Evolutionary conservation across 1,284 basidiomycete genomes (phyloP), one percentile per base, ranked within the genome.

Genomic region (Sporisorium exsertum): DNA sequence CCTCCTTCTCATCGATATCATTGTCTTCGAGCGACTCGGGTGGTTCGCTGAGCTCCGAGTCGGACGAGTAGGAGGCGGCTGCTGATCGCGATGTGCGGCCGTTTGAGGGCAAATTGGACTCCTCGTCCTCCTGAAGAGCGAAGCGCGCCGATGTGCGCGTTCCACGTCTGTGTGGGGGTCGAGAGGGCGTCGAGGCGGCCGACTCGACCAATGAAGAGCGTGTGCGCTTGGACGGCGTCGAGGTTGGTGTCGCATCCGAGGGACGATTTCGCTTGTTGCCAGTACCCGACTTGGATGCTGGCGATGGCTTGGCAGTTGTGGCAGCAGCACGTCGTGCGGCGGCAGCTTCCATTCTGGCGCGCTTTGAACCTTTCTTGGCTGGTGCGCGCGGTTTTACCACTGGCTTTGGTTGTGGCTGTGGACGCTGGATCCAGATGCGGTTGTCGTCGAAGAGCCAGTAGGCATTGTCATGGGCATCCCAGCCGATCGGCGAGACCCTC

Each of bases 391-490:
- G 26, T 43, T 78, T 77, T 35, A 49, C 56, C 13, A 55, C 26
- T 10, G 65, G 51, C 52, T 76, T 79, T 5, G 82, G 84, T 9
- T 77, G 52, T 12, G 85, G 86, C 12, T 86, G 84, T 1, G 86
- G 88, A 37, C 88, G 87, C 26, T 95, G 94, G 45, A 95, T 90
- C 94, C 94, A 96, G 20, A 95, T 88, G 20, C 94, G 91, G 80
- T 94, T 92, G 67, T 90, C 83, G 90, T 94, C 93, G 78, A 95
- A 93, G 22, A 94, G 87, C 93, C 93, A 95, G 84, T 95, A 96
- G 0, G 92, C 91, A 84, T 94, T 94, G 24, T 88, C 88, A 79
- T 91, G 91, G 20, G 89, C 88, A 81, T 96, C 94, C 81, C 92
- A 93, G 9, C 94, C 94, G 75, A 94, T 90, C 2, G 94, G 94